Percentiles rank a stretch among this genome's conserved stretches.
Evolutionary conservation across 768 basidiomycete species (phyloP).

Genomic region (Termitomyces sp.): DNA sequence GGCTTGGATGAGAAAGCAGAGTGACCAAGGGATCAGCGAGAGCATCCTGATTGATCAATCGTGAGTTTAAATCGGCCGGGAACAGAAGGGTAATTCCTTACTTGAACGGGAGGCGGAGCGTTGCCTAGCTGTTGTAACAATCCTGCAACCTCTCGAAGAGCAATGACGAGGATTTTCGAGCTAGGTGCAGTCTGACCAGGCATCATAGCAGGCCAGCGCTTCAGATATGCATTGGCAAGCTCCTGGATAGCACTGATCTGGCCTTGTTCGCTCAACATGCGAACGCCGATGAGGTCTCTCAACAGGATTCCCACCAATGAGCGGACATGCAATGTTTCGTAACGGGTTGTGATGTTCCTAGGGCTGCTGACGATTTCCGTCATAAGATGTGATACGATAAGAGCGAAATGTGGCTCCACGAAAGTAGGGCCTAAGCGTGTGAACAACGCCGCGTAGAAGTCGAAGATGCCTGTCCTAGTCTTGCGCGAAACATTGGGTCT

Average conservation of each 20-base stretch:
- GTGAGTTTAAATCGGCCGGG: neutral
- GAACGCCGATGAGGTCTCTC: slow-evolving; percentile 80
- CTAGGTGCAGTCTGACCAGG: slow-evolving; percentile 73
- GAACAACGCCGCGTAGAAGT: slow-evolving; percentile 80
- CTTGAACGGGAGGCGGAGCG: slow-evolving; percentile 85
- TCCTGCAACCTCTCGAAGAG: slow-evolving; percentile 79
- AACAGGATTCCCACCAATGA: slow-evolving; percentile 73
- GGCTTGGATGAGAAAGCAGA: slow-evolving; percentile 81
- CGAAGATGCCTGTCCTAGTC: slow-evolving; percentile 80
- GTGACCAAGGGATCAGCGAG: slow-evolving; percentile 81
- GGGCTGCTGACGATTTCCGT: slow-evolving; percentile 66
- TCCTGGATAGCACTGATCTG: slow-evolving; percentile 92
- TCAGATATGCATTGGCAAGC: slow-evolving; percentile 73
- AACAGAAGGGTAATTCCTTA: slow-evolving; percentile 19
- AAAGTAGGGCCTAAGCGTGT: slow-evolving; percentile 69
- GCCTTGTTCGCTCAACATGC: slow-evolving; percentile 90
- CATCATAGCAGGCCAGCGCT: slow-evolving; percentile 91
- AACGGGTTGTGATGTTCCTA: slow-evolving; percentile 50
- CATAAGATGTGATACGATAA: slow-evolving; percentile 76
- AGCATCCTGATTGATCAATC: slow-evolving; percentile 52
- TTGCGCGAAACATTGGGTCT: slow-evolving; percentile 62
- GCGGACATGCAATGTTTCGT: slow-evolving; percentile 71
- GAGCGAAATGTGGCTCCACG: slow-evolving; percentile 78
- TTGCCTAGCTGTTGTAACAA: slow-evolving; percentile 88
- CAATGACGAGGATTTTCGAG: slow-evolving; percentile 64